These are phyloP conservation scores for Baorangia bicolor DNA, from an alignment of 768 basidiomycete species.

Conservation along the genomic window DNA sequence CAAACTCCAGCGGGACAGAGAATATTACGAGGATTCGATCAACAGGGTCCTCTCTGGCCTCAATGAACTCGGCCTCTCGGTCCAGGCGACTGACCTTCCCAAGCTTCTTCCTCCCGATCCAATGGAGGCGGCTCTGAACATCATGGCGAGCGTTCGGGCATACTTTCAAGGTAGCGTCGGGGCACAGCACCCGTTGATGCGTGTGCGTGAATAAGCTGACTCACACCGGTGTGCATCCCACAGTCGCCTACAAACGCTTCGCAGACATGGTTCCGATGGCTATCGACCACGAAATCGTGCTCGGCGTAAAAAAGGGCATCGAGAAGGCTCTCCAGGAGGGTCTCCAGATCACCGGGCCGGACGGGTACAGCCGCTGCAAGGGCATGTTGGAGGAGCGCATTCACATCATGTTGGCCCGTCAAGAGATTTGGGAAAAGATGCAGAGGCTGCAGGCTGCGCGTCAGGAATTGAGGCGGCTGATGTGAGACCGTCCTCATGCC, in stretches of 20 bases:
- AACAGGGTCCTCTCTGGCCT: constrained; percentile 27
- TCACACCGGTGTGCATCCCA: background rate
- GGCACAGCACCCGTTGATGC: no score
- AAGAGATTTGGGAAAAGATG: constrained; percentile 50
- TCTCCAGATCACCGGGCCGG: constrained; percentile 50
- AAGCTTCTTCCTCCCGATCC: constrained; percentile 51
- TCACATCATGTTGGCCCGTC: constrained; percentile 42
- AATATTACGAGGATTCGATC: constrained; percentile 10
- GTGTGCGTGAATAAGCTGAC: background rate
- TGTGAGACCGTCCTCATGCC: constrained; percentile 2
- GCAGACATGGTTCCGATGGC: constrained; percentile 43
- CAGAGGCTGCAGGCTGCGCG: constrained; percentile 49
- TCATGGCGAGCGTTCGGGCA: constrained; percentile 72
- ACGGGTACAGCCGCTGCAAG: constrained; percentile 47
- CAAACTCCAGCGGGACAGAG: constrained; percentile 4
- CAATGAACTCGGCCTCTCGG: constrained; percentile 27
- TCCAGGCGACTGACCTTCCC: constrained; percentile 42
- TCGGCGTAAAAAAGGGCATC: constrained; percentile 48
- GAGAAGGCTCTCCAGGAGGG: constrained; percentile 45
- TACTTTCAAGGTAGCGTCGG: constrained; percentile 69
- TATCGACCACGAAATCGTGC: constrained; percentile 40
- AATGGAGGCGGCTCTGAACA: constrained; percentile 54
- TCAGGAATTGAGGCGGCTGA: constrained; percentile 33
- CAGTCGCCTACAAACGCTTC: constrained; percentile 50
- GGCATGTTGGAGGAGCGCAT: constrained; percentile 53